Conservation (phyloP, 345 rosid species). For the Xanthoceras sorbifolium region DNA sequence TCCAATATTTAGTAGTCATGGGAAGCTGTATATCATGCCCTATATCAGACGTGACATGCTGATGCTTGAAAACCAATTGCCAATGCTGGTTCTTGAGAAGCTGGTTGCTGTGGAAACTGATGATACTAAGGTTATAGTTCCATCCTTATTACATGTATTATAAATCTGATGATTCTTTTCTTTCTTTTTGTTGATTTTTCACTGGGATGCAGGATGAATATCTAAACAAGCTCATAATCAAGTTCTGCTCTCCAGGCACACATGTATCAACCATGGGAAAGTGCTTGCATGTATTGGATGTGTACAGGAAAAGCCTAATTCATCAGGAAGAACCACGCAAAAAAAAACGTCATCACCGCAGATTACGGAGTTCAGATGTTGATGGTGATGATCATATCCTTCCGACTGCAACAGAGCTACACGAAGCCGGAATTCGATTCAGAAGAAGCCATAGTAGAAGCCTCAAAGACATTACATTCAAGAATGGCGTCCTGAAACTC, state of each 20-base stretch:
- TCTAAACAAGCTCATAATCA: constrained; percentile 37
- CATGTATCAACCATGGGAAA: constrained; percentile 18
- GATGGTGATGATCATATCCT: constrained; percentile 23
- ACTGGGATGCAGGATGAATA: constrained; percentile 30
- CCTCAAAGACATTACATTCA: constrained; percentile 46
- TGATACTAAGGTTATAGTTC: constrained; percentile 23
- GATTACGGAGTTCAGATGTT: neutral
- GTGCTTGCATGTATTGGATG: constrained; percentile 50
- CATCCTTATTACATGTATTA: neutral
- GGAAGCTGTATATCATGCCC: constrained; percentile 38
- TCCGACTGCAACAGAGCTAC: constrained; percentile 45
- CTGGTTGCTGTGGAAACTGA: constrained; percentile 30
- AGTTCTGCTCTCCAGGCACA: constrained; percentile 30
- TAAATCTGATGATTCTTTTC: neutral
- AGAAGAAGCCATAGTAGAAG: constrained; percentile 26
- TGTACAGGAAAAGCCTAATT: constrained; percentile 31
- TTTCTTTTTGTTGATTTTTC: no score
- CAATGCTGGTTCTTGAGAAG: constrained; percentile 35
- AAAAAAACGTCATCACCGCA: neutral
- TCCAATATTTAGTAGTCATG: constrained; percentile 51
- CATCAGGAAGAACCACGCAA: constrained; percentile 8
- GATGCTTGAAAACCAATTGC: constrained; percentile 59
- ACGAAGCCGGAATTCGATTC: constrained; percentile 45
- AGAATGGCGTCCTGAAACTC: constrained; percentile 33
- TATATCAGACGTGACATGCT: constrained; percentile 51